Conservation (phyloP, 2,329 filamentous ascomycete species). For the Geosmithia flava region DNA sequence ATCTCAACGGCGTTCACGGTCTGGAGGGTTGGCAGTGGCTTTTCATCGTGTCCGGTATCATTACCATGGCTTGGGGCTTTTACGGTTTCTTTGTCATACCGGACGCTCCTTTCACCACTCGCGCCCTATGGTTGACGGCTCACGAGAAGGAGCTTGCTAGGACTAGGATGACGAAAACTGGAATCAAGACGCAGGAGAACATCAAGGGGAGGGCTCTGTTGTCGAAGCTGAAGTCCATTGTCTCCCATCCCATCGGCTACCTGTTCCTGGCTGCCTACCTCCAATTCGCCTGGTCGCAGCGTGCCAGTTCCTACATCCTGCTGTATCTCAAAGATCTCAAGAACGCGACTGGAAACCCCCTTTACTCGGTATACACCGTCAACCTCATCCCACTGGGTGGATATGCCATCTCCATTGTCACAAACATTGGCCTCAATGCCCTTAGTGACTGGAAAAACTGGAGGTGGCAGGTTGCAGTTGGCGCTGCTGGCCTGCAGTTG, state of each 20-base stretch:
- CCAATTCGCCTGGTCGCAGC: slow-evolving; percentile 14
- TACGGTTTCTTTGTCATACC: slow-evolving; percentile 23
- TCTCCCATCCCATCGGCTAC: slow-evolving; percentile 16
- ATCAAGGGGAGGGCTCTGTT: slow-evolving; percentile 10
- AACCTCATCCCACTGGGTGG: slow-evolving; percentile 16
- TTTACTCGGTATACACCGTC: slow-evolving; percentile 18
- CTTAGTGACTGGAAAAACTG: slow-evolving; percentile 23
- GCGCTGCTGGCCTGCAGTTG: slow-evolving; percentile 13
- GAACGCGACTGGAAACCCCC: slow-evolving; percentile 11
- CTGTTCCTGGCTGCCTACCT: slow-evolving; percentile 16
- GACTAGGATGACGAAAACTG: slow-evolving; percentile 13
- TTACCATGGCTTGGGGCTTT: background rate
- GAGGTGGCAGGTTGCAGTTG: slow-evolving; percentile 23
- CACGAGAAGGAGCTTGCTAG: slow-evolving; percentile 13
- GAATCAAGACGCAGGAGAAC: slow-evolving; percentile 14
- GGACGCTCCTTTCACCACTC: slow-evolving; percentile 15
- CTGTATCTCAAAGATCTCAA: slow-evolving; percentile 15
- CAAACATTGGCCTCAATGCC: slow-evolving; percentile 20
- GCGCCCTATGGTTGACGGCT: slow-evolving; percentile 15
- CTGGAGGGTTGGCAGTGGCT: slow-evolving; percentile 32
- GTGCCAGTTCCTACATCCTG: slow-evolving; percentile 19
- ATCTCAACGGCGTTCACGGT: slow-evolving; percentile 25
- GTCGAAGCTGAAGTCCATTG: slow-evolving; percentile 12
- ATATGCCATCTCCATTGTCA: slow-evolving; percentile 20
- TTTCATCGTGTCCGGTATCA: slow-evolving; percentile 27